phyloP scores from a whole-genome alignment of 164 flowering plant genomes.

The Dillenia turbinata region DNA sequence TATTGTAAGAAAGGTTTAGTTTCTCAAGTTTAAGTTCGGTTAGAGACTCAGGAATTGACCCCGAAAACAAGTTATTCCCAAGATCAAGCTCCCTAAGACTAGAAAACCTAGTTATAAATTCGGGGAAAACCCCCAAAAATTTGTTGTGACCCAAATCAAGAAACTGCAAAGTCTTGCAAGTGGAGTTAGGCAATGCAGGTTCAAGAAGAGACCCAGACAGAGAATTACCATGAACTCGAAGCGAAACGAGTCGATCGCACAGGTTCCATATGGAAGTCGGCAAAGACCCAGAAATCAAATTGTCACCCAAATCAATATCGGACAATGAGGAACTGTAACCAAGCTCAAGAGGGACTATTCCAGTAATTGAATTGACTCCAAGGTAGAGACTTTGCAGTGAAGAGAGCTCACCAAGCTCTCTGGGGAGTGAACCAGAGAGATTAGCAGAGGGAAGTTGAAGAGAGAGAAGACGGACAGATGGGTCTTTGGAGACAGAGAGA shows the following conservation, averaged over 20 bases:
- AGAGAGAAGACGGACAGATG: slow-evolving; percentile 66
- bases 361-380: slow-evolving; percentile 58
- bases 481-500: slow-evolving; percentile 48
- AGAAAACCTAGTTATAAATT: slow-evolving; percentile 49
- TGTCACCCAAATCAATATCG: slow-evolving; percentile 66
- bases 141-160: slow-evolving; percentile 76
- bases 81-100: slow-evolving; percentile 76
- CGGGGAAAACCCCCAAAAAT: slow-evolving; percentile 73
- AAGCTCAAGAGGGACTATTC: slow-evolving; percentile 81
- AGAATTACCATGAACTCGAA: slow-evolving; percentile 59
- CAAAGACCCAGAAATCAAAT: slow-evolving; percentile 53
- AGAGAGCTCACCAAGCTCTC: slow-evolving; percentile 76
- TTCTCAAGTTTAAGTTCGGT: slow-evolving; percentile 46
- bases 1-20: slow-evolving; percentile 83
- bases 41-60: slow-evolving; percentile 53
- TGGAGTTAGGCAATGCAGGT: slow-evolving; percentile 73
- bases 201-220: slow-evolving; percentile 66
- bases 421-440: slow-evolving; percentile 73
- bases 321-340: slow-evolving; percentile 76
- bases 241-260: slow-evolving; percentile 64
- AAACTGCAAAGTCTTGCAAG: slow-evolving; percentile 49
- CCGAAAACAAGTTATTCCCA: slow-evolving; percentile 56
- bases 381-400: slow-evolving; percentile 66
- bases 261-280: slow-evolving; percentile 95
- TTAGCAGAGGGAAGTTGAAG: slow-evolving; percentile 85